phyloP scores from a whole-genome alignment of 2,329 filamentous ascomycete genomes.

The Sporothrix curviconia region DNA sequence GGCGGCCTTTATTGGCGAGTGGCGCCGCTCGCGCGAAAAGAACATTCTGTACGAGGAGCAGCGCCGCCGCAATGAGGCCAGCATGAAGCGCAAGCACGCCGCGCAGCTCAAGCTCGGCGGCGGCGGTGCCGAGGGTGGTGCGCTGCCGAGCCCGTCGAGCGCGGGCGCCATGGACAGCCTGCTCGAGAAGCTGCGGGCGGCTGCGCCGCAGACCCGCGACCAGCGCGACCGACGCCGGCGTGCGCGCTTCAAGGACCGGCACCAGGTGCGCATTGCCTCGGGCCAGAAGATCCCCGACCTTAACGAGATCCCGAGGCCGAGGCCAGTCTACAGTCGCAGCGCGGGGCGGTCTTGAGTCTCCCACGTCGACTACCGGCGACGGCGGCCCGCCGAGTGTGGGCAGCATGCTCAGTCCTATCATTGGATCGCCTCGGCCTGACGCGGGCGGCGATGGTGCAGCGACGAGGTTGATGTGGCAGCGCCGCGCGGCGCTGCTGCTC shows the following conservation, averaged over 20 bases:
- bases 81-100: constrained; percentile 81
- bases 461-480: constrained; percentile 80
- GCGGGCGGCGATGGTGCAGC: constrained; percentile 69
- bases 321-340: constrained; percentile 26
- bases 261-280: constrained; percentile 82
- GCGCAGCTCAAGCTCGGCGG: constrained; percentile 53
- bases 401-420: constrained; percentile 45
- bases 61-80: constrained; percentile 77
- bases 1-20: constrained; percentile 81
- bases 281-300: constrained; percentile 81
- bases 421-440: constrained; percentile 36
- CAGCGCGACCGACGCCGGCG: constrained; percentile 82
- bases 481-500: constrained; percentile 74
- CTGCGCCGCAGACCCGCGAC: constrained; percentile 82
- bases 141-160: constrained; percentile 58
- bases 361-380: constrained; percentile 22
- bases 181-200: constrained; percentile 88
- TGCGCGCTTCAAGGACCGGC: constrained; percentile 80
- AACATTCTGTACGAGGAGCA: constrained; percentile 78
- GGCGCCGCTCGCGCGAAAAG: constrained; percentile 95
- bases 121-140: constrained; percentile 32
- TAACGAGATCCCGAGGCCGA: constrained; percentile 56
- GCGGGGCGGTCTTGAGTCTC: constrained; percentile 29
- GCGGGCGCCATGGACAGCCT: constrained; percentile 94
- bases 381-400: constrained; percentile 40